These are phyloP conservation scores for Mycena amicta DNA, from an alignment of 768 basidiomycete species.

Conservation along the genomic window DNA sequence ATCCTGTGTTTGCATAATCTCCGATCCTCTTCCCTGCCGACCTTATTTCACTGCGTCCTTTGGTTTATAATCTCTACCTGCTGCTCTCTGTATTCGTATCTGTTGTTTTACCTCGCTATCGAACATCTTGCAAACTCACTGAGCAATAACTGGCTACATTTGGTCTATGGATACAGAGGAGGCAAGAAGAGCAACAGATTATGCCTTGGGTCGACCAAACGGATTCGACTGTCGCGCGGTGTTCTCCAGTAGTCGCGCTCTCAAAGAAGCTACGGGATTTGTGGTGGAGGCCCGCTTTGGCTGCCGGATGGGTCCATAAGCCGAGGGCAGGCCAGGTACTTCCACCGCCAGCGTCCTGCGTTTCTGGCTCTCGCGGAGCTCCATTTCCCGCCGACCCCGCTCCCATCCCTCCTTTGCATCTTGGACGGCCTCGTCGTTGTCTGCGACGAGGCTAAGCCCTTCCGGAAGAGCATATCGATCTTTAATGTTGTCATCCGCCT, in stretches of 20 bases:
- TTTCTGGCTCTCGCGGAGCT: slow-evolving; percentile 46
- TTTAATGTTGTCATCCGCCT: slow-evolving; percentile 71
- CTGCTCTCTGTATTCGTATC: slow-evolving; percentile 55
- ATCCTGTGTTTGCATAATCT: slow-evolving; percentile 32
- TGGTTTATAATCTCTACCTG: slow-evolving; percentile 34
- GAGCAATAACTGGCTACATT: background rate
- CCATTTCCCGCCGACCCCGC: slow-evolving; percentile 50
- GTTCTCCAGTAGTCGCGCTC: slow-evolving; percentile 60
- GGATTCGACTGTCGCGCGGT: slow-evolving; percentile 46
- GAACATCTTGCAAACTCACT: slow-evolving; percentile 41
- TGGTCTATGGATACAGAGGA: background rate
- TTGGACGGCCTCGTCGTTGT: slow-evolving; percentile 58
- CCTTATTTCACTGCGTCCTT: slow-evolving; percentile 38
- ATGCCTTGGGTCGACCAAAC: slow-evolving; percentile 9
- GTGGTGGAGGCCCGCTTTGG: slow-evolving; percentile 10
- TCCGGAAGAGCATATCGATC: slow-evolving; percentile 78
- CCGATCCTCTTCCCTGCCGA: slow-evolving; percentile 25
- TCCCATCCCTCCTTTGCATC: slow-evolving; percentile 70
- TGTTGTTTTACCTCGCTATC: slow-evolving; percentile 67
- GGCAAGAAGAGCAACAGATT: background rate
- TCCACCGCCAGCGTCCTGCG: slow-evolving; percentile 45
- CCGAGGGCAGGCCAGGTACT: slow-evolving; percentile 19
- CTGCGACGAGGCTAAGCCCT: slow-evolving; percentile 63
- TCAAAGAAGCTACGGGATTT: slow-evolving; percentile 44
- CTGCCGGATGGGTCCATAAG: slow-evolving; percentile 15